Conservation (phyloP, 1,139 yeast genomes). For the Meyerozyma guilliermondii region DNA sequence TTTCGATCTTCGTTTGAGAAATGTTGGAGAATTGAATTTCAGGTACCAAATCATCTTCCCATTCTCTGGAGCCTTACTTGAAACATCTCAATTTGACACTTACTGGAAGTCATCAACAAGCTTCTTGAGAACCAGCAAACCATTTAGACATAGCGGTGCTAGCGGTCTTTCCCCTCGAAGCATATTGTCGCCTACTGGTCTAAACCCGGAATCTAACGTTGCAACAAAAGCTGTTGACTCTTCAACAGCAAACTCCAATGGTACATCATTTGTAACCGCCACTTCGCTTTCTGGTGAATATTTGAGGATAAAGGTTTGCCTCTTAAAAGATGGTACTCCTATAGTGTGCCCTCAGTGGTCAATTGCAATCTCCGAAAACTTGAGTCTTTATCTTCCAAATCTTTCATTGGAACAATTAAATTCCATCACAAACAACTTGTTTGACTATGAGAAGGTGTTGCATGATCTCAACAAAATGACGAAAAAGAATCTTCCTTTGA, state of each 20-base stretch:
- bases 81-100: conserved; percentile 89
- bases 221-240: conserved; percentile 11
- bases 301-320: conserved; percentile 62
- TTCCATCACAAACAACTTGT: conserved; percentile 37
- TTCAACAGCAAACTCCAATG: conserved; percentile 13
- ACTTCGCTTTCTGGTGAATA: conserved; percentile 85
- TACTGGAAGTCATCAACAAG: conserved; percentile 88
- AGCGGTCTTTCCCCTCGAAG: conserved; percentile 42
- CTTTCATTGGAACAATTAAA: conserved; percentile 38
- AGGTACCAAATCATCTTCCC: conserved; percentile 84
- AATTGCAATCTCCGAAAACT: conserved; percentile 50
- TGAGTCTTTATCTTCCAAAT: conserved; percentile 50
- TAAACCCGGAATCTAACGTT: conserved; percentile 9
- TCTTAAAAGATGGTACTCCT: conserved; percentile 81
- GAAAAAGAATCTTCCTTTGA: conserved; percentile 28
- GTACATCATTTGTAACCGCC: conserved; percentile 81
- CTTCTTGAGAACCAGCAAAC: conserved; percentile 28
- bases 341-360: conserved; percentile 74
- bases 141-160: conserved; percentile 31
- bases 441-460: conserved; percentile 40
- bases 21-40: conserved; percentile 76
- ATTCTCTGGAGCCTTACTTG: conserved; percentile 79
- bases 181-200: conserved; percentile 28
- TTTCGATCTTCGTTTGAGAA: conserved; percentile 74
- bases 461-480: conserved; percentile 38